phyloP scores from a whole-genome alignment of 176 grass and related monocot species.

The Dendrocalamus sinicus region DNA sequence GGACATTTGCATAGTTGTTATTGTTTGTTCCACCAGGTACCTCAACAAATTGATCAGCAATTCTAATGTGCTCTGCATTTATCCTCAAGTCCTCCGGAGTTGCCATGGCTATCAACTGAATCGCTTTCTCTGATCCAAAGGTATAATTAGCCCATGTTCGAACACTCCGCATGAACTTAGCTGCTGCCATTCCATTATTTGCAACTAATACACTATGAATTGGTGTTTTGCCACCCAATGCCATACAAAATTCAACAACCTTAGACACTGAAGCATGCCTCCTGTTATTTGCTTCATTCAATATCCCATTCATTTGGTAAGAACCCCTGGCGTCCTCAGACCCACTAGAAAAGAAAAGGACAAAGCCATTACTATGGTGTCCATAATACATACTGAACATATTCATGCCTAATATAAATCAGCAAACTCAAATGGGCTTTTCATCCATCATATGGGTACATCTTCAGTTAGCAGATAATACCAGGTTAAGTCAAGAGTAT shows the following conservation, averaged over 20 bases:
- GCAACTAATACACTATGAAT: slow-evolving; percentile 90
- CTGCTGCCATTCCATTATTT: slow-evolving; percentile 99
- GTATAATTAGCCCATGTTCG: slow-evolving; percentile 88
- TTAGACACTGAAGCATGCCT: slow-evolving; percentile 52
- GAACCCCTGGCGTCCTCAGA: slow-evolving; percentile 50
- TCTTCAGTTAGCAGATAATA: slow-evolving; percentile 5
- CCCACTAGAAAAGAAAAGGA: slow-evolving; percentile 44
- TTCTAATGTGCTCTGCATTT: slow-evolving; percentile 96
- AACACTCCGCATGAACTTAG: slow-evolving; percentile 89
- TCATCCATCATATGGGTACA: neutral
- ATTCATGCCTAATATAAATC: slow-evolving; percentile 16
- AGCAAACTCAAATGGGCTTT: slow-evolving; percentile 20
- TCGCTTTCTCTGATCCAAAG: slow-evolving; percentile 90
- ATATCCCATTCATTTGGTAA: slow-evolving; percentile 59
- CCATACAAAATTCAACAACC: slow-evolving; percentile 74
- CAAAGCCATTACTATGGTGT: slow-evolving; percentile 10
- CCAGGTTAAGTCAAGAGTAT: neutral
- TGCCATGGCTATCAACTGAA: slow-evolving; percentile 95
- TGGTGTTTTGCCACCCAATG: slow-evolving; percentile 74
- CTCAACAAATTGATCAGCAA: slow-evolving; percentile 96
- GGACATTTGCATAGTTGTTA: slow-evolving; percentile 98
- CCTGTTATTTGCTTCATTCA: slow-evolving; percentile 54
- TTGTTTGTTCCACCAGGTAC: slow-evolving; percentile 96
- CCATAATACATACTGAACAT: slow-evolving; percentile 11
- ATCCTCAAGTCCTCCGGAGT: slow-evolving; percentile 93